These are phyloP conservation scores for Adiantum capillusveneris DNA, from an alignment of 75 land plant species.

Conservation along the genomic window DNA sequence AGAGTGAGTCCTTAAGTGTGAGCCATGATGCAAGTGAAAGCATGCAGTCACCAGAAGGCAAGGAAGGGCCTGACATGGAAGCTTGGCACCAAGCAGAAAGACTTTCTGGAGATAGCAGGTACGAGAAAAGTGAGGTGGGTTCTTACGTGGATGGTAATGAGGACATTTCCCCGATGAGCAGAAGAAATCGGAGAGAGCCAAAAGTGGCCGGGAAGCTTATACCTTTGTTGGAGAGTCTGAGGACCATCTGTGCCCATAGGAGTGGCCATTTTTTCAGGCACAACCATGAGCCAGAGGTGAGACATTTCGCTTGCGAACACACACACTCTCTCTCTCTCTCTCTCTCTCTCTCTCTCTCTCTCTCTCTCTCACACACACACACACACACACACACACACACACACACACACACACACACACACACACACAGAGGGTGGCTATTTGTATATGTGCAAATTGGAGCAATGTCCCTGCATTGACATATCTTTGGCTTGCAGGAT, in stretches of 20 bases:
- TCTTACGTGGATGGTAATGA: constrained; percentile 32
- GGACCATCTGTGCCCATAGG: constrained; percentile 40
- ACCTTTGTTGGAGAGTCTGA: constrained; percentile 40
- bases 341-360: constrained; percentile 1
- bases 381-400: background rate
- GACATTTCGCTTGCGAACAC: background rate
- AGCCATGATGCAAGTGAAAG: constrained; percentile 1
- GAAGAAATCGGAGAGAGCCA: constrained; percentile 17
- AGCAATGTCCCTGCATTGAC: background rate
- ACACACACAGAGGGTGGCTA: background rate
- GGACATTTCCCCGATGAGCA: constrained; percentile 42
- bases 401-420: background rate
- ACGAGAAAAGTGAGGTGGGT: constrained; percentile 28
- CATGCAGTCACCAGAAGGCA: background rate
- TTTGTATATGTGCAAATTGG: background rate
- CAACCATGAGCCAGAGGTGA: constrained; percentile 53
- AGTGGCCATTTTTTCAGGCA: constrained; percentile 49
- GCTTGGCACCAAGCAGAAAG: constrained; percentile 6
- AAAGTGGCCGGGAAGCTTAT: constrained; percentile 26
- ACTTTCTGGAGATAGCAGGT: constrained; percentile 21
- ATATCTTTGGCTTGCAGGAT: constrained; percentile 27
- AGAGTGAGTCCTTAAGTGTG: constrained; percentile 9
- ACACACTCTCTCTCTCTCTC: too few relatives aligned
- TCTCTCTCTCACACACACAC: background rate
- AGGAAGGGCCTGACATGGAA: background rate